These are phyloP conservation scores for Otatea glauca DNA, from an alignment of 176 grass and related monocot species.

Conservation along the genomic window DNA sequence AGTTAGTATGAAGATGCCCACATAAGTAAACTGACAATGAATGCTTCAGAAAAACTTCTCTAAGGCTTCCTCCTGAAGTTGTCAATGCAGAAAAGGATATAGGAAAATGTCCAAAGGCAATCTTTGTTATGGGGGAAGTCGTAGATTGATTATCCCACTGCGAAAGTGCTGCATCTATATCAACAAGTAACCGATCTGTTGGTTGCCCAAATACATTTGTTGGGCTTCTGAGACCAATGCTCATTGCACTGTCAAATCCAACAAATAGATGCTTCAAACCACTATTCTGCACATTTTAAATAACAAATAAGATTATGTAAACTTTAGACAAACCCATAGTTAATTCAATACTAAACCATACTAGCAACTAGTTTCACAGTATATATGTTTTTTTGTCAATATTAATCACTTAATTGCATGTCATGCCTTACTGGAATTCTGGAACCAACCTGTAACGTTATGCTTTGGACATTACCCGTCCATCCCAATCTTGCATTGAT, in stretches of 20 bases:
- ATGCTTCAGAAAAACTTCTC: constrained; percentile 62
- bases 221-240: constrained; percentile 49
- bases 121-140: constrained; percentile 36
- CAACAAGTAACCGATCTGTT: constrained; percentile 46
- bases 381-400: neutral
- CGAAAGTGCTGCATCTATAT: constrained; percentile 52
- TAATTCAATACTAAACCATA: neutral
- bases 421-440: too few relatives aligned
- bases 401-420: neutral
- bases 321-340: neutral
- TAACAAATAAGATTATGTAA: neutral
- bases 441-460: constrained; percentile 51
- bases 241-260: constrained; percentile 55
- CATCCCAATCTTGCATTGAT: constrained; percentile 52
- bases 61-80: constrained; percentile 44
- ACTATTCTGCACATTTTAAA: constrained; percentile 44
- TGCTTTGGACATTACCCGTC: constrained; percentile 38
- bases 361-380: neutral
- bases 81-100: constrained; percentile 54
- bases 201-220: constrained; percentile 58
- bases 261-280: constrained; percentile 57
- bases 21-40: constrained; percentile 56
- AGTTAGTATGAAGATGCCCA: constrained; percentile 60
- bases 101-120: constrained; percentile 61
- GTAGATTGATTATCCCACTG: constrained; percentile 46